phyloP scores from a whole-genome alignment of 352 stramenopile species.

The Pythium grandisporangium region DNA sequence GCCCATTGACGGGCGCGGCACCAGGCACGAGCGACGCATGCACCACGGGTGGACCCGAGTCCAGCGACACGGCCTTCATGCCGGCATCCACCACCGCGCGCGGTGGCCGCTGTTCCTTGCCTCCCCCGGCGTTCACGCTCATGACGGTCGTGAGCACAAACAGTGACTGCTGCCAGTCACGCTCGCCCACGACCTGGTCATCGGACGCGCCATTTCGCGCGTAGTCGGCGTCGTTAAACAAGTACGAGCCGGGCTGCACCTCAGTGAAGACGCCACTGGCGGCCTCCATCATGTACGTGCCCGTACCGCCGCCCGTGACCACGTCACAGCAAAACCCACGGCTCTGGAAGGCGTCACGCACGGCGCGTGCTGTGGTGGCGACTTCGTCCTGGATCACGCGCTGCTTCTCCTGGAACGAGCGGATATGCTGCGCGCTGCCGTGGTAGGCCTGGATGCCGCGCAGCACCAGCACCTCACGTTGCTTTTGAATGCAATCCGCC shows the following conservation, averaged over 20 bases:
- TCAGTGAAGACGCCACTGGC: slow-evolving; percentile 59
- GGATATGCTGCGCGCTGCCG: slow-evolving; percentile 62
- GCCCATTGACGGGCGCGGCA: slow-evolving; percentile 17
- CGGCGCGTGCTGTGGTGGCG: slow-evolving; percentile 21
- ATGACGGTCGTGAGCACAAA: slow-evolving; percentile 70
- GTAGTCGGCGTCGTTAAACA: slow-evolving; percentile 77
- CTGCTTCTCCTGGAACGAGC: slow-evolving; percentile 37
- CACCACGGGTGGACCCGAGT: slow-evolving; percentile 49
- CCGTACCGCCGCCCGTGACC: slow-evolving; percentile 61
- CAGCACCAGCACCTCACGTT: slow-evolving; percentile 20
- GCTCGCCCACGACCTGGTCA: slow-evolving; percentile 23
- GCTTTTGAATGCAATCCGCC: slow-evolving; percentile 19
- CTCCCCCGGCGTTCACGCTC: slow-evolving; percentile 28
- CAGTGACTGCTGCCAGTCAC: slow-evolving; percentile 49
- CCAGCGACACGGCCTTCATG: slow-evolving; percentile 63
- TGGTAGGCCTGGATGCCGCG: slow-evolving; percentile 68
- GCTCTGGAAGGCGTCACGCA: slow-evolving; percentile 24
- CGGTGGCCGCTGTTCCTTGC: too few species aligned
- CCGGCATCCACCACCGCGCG: slow-evolving; percentile 60
- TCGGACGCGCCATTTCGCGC: slow-evolving; percentile 32
- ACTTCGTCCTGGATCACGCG: slow-evolving; percentile 27
- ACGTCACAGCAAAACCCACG: slow-evolving; percentile 35
- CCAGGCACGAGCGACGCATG: slow-evolving; percentile 27
- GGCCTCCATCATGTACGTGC: slow-evolving; percentile 54
- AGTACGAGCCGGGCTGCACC: slow-evolving; percentile 67